Evolutionary conservation across 345 rosid genomes (phyloP), one percentile per base, ranked within the genome.

Genomic region (Citrus medica): DNA sequence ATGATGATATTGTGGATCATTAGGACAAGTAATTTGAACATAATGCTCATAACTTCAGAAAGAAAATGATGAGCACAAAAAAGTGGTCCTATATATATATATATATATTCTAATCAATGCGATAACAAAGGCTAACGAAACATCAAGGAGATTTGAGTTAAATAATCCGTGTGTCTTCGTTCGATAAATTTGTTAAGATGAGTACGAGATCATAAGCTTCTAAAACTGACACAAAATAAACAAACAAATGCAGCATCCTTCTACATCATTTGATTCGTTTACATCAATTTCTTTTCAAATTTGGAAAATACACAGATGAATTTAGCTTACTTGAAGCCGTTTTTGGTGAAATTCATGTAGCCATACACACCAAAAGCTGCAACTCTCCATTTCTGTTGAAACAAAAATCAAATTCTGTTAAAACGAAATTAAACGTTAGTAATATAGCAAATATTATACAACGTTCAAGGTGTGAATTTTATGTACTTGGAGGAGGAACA

Each of bases 361-460:
- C 98, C 98, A 72, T 86, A 93, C 55, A 83, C 78, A 27, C 95
- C 97, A 79, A 95, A 93, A 79, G 93, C 90, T 67, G 98, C 82
- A 21, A 82, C 75, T 85, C 97, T 89, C 97, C 98, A 95, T 81
- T 92, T 73, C 97, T 93, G 85, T 73, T 16, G 24, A 64, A 9
- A 71, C 67, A 51, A 70, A 62, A 56, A 35, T 9, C 25, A 66
- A 66, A 66, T 33, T 66, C 25, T 17, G 48, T 66, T n/a, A 19
- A n/a, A 66, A 35, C 4, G 12, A 22, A 66, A 66, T 30, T 19
- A 35, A 65, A 1, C 69, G 33, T 59, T 6, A 4, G 40, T 51
- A 5, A 27, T 3, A 24, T 10, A 14, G 1, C 19, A 17, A 53
- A 53, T 19, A 4, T 53, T 53, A 17, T 19, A 53, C 22, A 0